Evolutionary conservation across 2,329 filamentous ascomycete genomes (phyloP).

Genomic region (Emericellopsis atlantica): DNA sequence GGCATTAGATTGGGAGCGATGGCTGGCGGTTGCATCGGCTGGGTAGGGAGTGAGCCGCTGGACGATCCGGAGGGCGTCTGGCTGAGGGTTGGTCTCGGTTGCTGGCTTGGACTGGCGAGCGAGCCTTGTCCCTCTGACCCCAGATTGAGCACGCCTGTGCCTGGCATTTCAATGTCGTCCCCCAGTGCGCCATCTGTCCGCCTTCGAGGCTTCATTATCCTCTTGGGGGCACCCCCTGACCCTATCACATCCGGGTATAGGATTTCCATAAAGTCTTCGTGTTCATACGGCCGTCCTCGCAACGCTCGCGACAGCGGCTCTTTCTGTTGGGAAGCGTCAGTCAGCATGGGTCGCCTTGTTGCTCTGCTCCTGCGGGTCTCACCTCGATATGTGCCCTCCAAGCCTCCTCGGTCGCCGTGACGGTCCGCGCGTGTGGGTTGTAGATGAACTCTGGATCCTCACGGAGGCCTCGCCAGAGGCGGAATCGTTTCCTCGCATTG

Average conservation of each 20-base stretch:
- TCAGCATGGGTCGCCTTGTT: neutral
- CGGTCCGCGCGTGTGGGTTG: constrained; percentile 33
- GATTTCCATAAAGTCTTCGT: constrained; percentile 48
- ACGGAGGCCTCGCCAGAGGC: constrained; percentile 45
- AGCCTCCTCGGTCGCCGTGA: constrained; percentile 42
- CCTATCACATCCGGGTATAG: constrained; percentile 48
- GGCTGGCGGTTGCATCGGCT: constrained; percentile 2
- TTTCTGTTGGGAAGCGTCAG: constrained; percentile 22
- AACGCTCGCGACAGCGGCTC: constrained; percentile 45
- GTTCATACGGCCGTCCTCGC: constrained; percentile 44
- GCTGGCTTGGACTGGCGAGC: constrained; percentile 12
- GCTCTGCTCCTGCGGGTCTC: constrained; percentile 1
- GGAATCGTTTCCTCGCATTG: constrained; percentile 49
- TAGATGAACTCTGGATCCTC: constrained; percentile 46
- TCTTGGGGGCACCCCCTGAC: constrained; percentile 45
- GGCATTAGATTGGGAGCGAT: constrained; percentile 14
- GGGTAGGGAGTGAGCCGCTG: constrained; percentile 9
- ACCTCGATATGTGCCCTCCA: constrained; percentile 47
- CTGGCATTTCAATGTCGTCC: constrained; percentile 34
- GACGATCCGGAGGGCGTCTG: constrained; percentile 15
- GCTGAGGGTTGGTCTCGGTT: constrained; percentile 11
- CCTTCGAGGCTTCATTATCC: constrained; percentile 41
- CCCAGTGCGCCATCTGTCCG: constrained; percentile 29
- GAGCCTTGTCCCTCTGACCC: constrained; percentile 15
- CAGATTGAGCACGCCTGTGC: constrained; percentile 32